Conservation (phyloP, 176 grass and related monocot species). For the Thalia dealbata region DNA sequence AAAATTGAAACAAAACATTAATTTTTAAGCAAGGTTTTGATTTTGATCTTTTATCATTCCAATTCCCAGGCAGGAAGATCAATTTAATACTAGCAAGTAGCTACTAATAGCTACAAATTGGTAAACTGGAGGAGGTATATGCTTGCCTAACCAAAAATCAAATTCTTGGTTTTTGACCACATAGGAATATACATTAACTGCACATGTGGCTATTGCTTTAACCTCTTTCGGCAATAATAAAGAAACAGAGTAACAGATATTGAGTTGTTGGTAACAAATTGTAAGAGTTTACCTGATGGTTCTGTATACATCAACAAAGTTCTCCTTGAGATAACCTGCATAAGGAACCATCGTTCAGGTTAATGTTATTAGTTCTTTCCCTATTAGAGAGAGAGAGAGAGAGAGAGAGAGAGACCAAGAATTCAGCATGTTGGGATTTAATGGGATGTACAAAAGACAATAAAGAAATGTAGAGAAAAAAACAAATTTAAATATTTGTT, state of each 20-base stretch:
- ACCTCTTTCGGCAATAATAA: neutral
- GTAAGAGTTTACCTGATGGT: conserved; percentile 39
- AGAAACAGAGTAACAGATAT: neutral
- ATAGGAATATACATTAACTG: neutral
- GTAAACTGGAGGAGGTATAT: no score
- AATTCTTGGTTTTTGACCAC: neutral
- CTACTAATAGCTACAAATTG: no score
- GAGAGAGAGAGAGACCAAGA: no score
- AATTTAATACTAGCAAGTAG: no score
- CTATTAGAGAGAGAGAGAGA: neutral
- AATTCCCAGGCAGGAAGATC: no score
- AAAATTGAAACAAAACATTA: conserved; percentile 24
- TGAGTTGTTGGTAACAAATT: neutral
- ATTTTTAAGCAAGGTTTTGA: no score
- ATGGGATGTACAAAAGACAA: neutral
- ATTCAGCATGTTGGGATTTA: neutral
- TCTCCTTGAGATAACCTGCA: conserved; percentile 76
- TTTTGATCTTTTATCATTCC: no score
- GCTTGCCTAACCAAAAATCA: no score
- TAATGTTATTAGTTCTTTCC: neutral
- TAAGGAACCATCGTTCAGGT: conserved; percentile 17
- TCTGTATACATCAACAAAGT: conserved; percentile 48
- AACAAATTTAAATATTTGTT: neutral
- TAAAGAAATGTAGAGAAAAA: neutral
- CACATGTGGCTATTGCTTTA: neutral